Percentiles rank a stretch among this genome's conserved stretches.
Conservation (phyloP, 306 rosid species). For the Myrica gale region DNA sequence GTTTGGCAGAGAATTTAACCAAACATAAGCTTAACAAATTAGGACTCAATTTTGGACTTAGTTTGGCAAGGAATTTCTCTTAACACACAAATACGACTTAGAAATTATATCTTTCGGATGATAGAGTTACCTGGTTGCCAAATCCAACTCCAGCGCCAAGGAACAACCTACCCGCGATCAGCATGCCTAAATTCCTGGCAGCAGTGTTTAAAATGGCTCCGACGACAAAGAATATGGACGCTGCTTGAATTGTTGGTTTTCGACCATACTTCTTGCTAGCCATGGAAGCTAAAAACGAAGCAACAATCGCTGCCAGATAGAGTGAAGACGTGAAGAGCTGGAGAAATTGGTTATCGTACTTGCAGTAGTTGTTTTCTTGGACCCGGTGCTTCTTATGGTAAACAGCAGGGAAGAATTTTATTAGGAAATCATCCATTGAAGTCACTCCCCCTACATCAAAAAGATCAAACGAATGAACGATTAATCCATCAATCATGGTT, state of each 20-base stretch:
- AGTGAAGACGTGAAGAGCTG: conserved; percentile 43
- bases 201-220: conserved; percentile 29
- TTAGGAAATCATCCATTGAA: conserved; percentile 38
- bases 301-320: conserved; percentile 36
- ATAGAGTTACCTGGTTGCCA: conserved; percentile 29
- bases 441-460: conserved; percentile 33
- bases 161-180: conserved; percentile 29
- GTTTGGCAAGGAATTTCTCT: too few species aligned
- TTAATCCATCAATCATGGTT: not conserved
- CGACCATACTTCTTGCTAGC: conserved; percentile 25
- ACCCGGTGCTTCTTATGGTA: conserved; percentile 24
- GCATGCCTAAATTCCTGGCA: conserved; percentile 12
- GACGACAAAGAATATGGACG: conserved; percentile 25
- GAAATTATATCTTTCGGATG: not conserved
- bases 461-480: too few species aligned
- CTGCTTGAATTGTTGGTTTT: conserved; percentile 16
- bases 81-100: not conserved
- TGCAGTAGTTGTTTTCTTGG: conserved; percentile 35
- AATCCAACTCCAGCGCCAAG: conserved; percentile 41
- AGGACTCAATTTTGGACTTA: too few species aligned
- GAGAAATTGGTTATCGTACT: conserved; percentile 26
- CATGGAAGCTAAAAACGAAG: conserved; percentile 27
- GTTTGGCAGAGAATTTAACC: too few species aligned
- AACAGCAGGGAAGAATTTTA: conserved; percentile 28
- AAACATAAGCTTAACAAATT: too few species aligned